Evolutionary conservation across 768 basidiomycete genomes (phyloP).

Genomic region (Tulasnella sp.): DNA sequence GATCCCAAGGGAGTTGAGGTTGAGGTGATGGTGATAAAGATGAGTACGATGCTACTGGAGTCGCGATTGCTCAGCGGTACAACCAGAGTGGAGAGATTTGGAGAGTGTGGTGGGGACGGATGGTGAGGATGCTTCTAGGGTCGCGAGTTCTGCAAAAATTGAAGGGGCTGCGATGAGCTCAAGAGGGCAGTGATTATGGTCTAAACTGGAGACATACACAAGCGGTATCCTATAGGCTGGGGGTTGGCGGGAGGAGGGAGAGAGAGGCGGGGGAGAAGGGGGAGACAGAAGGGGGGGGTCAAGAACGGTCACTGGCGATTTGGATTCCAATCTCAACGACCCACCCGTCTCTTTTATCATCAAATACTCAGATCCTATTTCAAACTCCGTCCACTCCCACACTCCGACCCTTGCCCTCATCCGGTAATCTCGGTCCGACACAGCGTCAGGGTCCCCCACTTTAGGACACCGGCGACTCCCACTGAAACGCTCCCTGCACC

Average conservation of each 20-base stretch:
- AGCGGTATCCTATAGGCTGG: conserved; percentile 24
- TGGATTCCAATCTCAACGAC: too few relatives aligned
- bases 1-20: conserved; percentile 6
- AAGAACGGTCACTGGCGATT: too few relatives aligned
- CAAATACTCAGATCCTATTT: too few relatives aligned
- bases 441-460: too few relatives aligned
- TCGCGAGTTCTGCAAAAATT: conserved; percentile 62
- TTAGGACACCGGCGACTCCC: too few relatives aligned
- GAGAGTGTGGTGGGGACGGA: conserved; percentile 20
- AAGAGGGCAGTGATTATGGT: too few relatives aligned
- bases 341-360: too few relatives aligned
- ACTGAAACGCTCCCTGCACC: too few relatives aligned
- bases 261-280: conserved; percentile 23
- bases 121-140: conserved; percentile 45
- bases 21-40: conserved; percentile 15
- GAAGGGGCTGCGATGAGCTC: conserved; percentile 21
- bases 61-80: conserved; percentile 42
- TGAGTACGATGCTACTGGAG: conserved; percentile 22
- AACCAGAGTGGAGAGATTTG: conserved; percentile 28
- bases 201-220: background rate
- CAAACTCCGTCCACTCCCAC: too few relatives aligned
- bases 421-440: too few relatives aligned
- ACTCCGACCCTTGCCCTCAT: too few relatives aligned
- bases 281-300: conserved; percentile 34
- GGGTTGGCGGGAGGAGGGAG: conserved; percentile 27